Conservation (phyloP, 2,329 filamentous ascomycete species). For the Alternaria arborescens region DNA sequence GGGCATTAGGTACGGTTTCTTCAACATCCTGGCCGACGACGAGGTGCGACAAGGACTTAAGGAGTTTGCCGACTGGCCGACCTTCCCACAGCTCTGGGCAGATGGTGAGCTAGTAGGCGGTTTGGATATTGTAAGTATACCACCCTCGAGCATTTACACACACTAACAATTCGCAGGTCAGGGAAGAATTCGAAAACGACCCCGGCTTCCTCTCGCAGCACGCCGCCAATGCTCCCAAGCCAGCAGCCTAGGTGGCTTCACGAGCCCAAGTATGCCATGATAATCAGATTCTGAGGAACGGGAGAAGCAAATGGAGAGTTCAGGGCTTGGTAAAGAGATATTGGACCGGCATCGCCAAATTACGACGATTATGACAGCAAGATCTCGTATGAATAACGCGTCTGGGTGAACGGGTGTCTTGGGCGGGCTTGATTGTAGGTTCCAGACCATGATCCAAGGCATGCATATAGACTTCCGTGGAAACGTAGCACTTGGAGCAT, state of each 20-base stretch:
- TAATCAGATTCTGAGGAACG: background rate
- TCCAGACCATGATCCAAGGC: background rate
- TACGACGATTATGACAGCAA: background rate
- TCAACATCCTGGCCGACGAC: slow-evolving; percentile 97
- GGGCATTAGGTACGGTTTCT: slow-evolving; percentile 96
- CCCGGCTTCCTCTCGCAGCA: slow-evolving; percentile 83
- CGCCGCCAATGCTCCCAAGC: slow-evolving; percentile 52
- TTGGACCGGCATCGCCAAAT: background rate
- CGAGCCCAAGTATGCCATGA: background rate
- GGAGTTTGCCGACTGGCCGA: slow-evolving; percentile 98
- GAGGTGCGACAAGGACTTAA: slow-evolving; percentile 96
- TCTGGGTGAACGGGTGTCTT: background rate
- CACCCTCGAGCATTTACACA: background rate
- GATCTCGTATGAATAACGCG: background rate
- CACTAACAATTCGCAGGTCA: slow-evolving; percentile 68
- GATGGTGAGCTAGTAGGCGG: slow-evolving; percentile 91
- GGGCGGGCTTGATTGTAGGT: background rate
- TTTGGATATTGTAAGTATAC: slow-evolving; percentile 84
- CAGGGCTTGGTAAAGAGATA: background rate
- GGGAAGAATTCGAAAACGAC: slow-evolving; percentile 88
- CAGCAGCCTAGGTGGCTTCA: slow-evolving; percentile 3
- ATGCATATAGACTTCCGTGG: background rate
- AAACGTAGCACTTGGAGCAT: background rate
- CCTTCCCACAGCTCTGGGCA: slow-evolving; percentile 94
- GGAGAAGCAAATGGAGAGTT: background rate